These are phyloP conservation scores for Alternaria atra DNA, from an alignment of 2,329 filamentous ascomycete genomes.

Conservation along the genomic window DNA sequence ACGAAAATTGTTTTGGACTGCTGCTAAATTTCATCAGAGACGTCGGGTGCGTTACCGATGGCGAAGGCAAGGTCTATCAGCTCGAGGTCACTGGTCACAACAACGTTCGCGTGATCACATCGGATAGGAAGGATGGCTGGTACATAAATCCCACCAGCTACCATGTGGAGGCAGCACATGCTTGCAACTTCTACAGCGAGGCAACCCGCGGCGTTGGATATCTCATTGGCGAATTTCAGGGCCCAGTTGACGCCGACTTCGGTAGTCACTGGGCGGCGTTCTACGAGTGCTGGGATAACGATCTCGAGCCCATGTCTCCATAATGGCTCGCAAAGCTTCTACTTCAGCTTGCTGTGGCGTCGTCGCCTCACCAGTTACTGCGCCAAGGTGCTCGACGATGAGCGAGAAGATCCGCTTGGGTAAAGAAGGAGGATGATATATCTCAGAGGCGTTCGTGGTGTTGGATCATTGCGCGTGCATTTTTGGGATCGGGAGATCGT, in stretches of 20 bases:
- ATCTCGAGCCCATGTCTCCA: not conserved
- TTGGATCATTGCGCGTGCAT: too few relatives aligned
- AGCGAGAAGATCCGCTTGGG: too few relatives aligned
- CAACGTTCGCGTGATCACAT: slow-evolving; percentile 9
- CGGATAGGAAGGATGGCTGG: slow-evolving; percentile 3
- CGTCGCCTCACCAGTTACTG: too few relatives aligned
- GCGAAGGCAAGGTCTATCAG: slow-evolving; percentile 3
- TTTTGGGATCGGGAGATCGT: too few relatives aligned
- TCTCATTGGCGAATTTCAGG: slow-evolving; percentile 13
- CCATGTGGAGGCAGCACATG: slow-evolving; percentile 1
- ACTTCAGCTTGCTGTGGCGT: too few relatives aligned
- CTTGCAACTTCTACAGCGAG: slow-evolving; percentile 19
- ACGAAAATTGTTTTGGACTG: not conserved
- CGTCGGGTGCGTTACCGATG: slow-evolving; percentile 8
- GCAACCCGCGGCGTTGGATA: slow-evolving; percentile 8
- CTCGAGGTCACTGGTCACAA: slow-evolving; percentile 3
- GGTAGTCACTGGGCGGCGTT: slow-evolving; percentile 15
- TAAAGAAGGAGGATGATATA: too few relatives aligned
- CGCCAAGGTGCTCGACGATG: too few relatives aligned
- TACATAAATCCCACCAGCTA: slow-evolving; percentile 10
- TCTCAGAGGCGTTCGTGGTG: too few relatives aligned
- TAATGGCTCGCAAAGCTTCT: too few relatives aligned
- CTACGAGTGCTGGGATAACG: slow-evolving; percentile 13
- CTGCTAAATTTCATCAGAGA: not conserved
- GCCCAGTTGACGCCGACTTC: slow-evolving; percentile 9